Evolutionary conservation across 805 yeast species (phyloP), one percentile per base, ranked within the genome.

Genomic region (Cyberlindnera meyerae): DNA sequence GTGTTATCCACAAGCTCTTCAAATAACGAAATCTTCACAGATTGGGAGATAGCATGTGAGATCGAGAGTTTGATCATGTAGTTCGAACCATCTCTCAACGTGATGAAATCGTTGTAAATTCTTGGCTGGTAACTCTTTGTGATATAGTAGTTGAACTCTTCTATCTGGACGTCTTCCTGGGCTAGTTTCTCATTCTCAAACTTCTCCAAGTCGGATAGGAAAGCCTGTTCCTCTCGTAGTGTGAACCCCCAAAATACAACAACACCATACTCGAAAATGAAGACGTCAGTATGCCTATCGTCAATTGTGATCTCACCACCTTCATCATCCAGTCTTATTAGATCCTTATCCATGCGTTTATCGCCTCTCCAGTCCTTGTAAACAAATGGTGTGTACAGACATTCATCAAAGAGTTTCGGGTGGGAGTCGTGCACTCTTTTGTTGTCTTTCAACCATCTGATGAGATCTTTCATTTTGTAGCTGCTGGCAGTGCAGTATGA

Each of bases 1-100:
- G 98, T 93, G 58, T 89, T 89, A 61, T 90, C 96, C 11, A 93
- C 96, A 49, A 93, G 71, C 58, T 90, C 97, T 61, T 93, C 98
- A 61, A 93, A 93, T 21, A 93, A 65, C 5, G 97, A 89, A 18
- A 93, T 90, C 62, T 93, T 93, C 25, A 87, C 97, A 21, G 94
- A 82, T 60, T 93, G 98, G 2, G 97, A 89, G 24, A 93, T 75
- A 0, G 97, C 97, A 63, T 90, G 97, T 1, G 97, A 87, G 9
- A 93, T 86, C 8, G 96, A 84, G 32, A 93, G 69, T 60, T 93
- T 93, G 38, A 87, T 67, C 95, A 90, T 85, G 57, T 89, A 89
- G 57, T 89, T 90, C 16, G 71, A 63, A 3, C 88, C 95, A 54
- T 90, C 97, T 47, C 95, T 71, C 31, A 93, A 65, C 0, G 97